Evolutionary conservation across 768 basidiomycete genomes (phyloP).

Genomic region (Cystoderma amianthinum): DNA sequence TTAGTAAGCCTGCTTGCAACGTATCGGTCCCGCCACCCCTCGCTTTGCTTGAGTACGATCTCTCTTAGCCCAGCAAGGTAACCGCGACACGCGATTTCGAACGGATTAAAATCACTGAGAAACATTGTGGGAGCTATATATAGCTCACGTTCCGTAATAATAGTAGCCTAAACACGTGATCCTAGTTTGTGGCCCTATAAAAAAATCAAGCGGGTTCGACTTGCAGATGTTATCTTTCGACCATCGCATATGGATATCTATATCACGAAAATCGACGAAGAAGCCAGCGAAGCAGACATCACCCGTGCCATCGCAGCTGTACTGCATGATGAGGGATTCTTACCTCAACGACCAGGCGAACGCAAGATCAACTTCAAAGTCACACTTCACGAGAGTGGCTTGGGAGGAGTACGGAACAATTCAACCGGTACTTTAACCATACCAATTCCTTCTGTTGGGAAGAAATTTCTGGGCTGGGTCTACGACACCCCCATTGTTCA

Average conservation of each 20-base stretch:
- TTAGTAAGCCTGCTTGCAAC: too few relatives aligned
- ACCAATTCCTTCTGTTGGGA: constrained; percentile 28
- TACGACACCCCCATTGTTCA: constrained; percentile 33
- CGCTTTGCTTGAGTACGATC: too few relatives aligned
- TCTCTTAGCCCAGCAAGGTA: too few relatives aligned
- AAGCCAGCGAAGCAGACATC: constrained; percentile 47
- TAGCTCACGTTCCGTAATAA: too few relatives aligned
- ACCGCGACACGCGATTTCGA: too few relatives aligned
- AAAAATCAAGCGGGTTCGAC: too few relatives aligned
- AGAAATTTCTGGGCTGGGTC: constrained; percentile 39
- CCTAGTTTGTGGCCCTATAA: too few relatives aligned
- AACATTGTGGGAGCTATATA: too few relatives aligned
- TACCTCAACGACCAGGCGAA: constrained; percentile 18
- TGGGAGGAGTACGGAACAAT: constrained; percentile 48
- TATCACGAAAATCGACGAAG: constrained; percentile 27
- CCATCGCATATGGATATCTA: constrained; percentile 37
- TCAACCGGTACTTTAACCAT: constrained; percentile 39
- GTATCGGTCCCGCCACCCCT: too few relatives aligned
- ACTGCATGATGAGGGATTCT: constrained; percentile 50
- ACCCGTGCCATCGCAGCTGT: constrained; percentile 47
- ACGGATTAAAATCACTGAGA: too few relatives aligned
- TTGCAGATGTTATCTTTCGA: too few relatives aligned
- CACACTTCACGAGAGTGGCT: constrained; percentile 37
- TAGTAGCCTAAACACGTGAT: too few relatives aligned
- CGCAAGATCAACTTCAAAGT: constrained; percentile 56